A percentile compares a stretch with the other conserved stretches of the same genome.
Conservation (phyloP, 768 basidiomycete species). For the Pleurotus salmoneostramineus region DNA sequence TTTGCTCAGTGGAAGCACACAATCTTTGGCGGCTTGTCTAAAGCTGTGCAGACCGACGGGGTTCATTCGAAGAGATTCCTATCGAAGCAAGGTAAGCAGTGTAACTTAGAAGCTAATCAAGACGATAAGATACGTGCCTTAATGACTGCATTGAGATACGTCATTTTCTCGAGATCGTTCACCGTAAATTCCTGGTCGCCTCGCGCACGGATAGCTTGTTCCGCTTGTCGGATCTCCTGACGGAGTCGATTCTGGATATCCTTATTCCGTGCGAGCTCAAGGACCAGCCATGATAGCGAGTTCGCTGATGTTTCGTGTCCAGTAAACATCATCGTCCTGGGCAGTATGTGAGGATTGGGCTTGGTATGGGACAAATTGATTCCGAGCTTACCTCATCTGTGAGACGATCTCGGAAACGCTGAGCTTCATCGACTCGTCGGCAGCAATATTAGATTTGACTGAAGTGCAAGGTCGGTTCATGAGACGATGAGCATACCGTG, state of each 20-base stretch:
- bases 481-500: not conserved
- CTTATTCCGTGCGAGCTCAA: conserved; percentile 21
- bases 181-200: conserved; percentile 34
- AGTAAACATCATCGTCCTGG: conserved; percentile 9
- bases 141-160: conserved; percentile 38
- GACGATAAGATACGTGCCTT: conserved; percentile 27
- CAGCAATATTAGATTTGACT: conserved; percentile 17
- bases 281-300: conserved; percentile 22
- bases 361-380: conserved; percentile 10
- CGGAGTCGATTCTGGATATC: conserved; percentile 26
- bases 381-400: conserved; percentile 11
- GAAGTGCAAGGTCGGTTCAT: not conserved
- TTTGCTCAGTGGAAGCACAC: conserved; percentile 37
- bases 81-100: not conserved
- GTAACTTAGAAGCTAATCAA: not conserved
- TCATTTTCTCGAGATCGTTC: conserved; percentile 46
- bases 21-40: not conserved
- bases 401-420: conserved; percentile 13
- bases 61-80: conserved; percentile 29
- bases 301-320: conserved; percentile 16
- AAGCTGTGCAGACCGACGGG: conserved; percentile 18
- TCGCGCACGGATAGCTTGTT: conserved; percentile 22
- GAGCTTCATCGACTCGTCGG: conserved; percentile 12
- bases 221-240: not conserved
- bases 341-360: conserved; percentile 21